A percentile compares a stretch with the other conserved stretches of the same genome.
Evolutionary conservation across 768 basidiomycete species (phyloP).

Genomic region (Leccinum olivaceopallidum): DNA sequence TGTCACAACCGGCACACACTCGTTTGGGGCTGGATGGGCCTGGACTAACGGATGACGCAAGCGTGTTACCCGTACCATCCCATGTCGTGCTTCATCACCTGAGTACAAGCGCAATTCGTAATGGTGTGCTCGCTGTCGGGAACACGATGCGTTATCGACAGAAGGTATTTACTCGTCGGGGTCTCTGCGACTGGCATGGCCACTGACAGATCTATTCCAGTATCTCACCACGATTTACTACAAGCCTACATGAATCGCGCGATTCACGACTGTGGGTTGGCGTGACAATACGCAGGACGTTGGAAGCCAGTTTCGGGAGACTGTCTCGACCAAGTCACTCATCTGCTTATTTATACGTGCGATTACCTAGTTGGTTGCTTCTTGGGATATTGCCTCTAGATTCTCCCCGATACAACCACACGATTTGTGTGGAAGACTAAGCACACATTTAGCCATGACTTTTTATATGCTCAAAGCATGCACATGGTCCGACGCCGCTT

Average conservation of each 20-base stretch:
- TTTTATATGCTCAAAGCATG: conserved; percentile 14
- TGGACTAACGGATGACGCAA: conserved; percentile 80
- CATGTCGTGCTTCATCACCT: conserved; percentile 95
- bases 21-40: conserved; percentile 38
- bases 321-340: conserved; percentile 10
- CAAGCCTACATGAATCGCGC: conserved; percentile 54
- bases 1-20: conserved; percentile 25
- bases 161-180: conserved; percentile 56
- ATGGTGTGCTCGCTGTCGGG: conserved; percentile 90
- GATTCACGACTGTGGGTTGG: conserved; percentile 9
- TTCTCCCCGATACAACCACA: conserved; percentile 22
- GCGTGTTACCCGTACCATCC: conserved; percentile 88
- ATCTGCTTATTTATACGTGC: conserved; percentile 29
- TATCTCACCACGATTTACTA: conserved; percentile 87
- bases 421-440: conserved; percentile 23
- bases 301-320: conserved; percentile 23
- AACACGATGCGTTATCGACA: conserved; percentile 89
- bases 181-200: conserved; percentile 7
- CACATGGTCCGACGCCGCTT: conserved; percentile 2
- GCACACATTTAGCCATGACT: conserved; percentile 15
- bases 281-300: conserved; percentile 27
- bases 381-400: conserved; percentile 31
- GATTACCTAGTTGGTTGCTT: conserved; percentile 26
- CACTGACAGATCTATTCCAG: conserved; percentile 38
- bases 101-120: conserved; percentile 92